Evolutionary conservation across 768 basidiomycete species (phyloP), one percentile per base, ranked within the genome.

Genomic region (Tulasnella sp.): DNA sequence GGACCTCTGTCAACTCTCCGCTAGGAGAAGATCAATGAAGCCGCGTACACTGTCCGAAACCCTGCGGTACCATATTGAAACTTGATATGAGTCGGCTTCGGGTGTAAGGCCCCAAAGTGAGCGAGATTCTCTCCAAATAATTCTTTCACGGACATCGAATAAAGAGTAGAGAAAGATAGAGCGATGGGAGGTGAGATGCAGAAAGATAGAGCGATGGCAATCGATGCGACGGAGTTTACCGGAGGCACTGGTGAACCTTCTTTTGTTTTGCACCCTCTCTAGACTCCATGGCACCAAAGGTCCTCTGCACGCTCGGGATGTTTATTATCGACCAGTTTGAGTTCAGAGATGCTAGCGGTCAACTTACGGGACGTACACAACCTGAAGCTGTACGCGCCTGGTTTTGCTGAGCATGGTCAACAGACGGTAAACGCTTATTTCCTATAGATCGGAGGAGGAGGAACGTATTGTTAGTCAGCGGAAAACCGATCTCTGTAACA

Each of bases 21-120:
- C 24, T 10, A 38, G 51, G 63, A 41, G 27, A 55, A 56, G 34
- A 51, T 11, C 62, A 58, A 61, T 48, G 30, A 8, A 23, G 53
- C 44, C 30, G 74, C 90, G 69, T 73, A 95, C 93, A 84, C 67
- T 3, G 88, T 96, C 68, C 93, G 80, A 75, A 97, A 97, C 13
- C 93, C 93, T 56, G 93, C 93, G 0, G 93, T 97, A 5, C 93
- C 93, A 78, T 96, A 97, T 58, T 86, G 82, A 67, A 84, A 97
- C 19, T 72, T 78, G 32, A 87, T 70, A 42, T 81, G 71, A 15
- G 77, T 66, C n/a, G 84, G 86, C 68, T 92, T 88, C 1, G 82
- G 83, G 70, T 95, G 84, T 29, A 38, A 38, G 34, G 7, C 34
- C 5, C 34, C 34, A 38, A 7, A 38, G 15, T 38, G 34, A 15